phyloP scores from a whole-genome alignment of 345 rosid genomes.

The Citrus maxima region DNA sequence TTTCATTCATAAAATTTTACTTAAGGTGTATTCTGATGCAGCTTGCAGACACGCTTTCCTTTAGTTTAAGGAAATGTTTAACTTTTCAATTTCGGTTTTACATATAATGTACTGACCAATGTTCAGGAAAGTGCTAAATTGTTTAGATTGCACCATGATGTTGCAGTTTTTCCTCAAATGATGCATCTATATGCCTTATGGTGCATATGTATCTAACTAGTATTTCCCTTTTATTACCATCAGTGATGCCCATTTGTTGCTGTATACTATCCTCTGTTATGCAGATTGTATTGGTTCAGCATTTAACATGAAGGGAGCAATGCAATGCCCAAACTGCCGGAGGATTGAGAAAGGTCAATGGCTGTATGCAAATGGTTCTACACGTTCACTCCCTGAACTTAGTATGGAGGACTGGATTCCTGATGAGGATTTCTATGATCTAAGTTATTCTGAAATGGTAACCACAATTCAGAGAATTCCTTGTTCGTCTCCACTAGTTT shows the following conservation, averaged over 20 bases:
- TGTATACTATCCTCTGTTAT: not conserved
- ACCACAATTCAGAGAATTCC: not conserved
- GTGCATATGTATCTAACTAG: not conserved
- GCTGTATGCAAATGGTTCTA: constrained; percentile 60
- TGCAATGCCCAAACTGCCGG: constrained; percentile 87
- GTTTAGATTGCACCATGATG: not conserved
- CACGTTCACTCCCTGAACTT: constrained; percentile 48
- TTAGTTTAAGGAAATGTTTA: not conserved
- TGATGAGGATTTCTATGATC: constrained; percentile 52
- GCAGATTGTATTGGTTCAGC: constrained; percentile 87
- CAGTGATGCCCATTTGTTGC: not conserved
- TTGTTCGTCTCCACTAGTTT: not conserved
- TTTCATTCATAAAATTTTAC: not conserved
- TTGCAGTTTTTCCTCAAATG: not conserved
- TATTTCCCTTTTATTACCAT: not conserved
- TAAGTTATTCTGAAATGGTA: constrained; percentile 62
- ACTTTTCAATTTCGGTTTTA: not conserved
- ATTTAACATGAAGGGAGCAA: constrained; percentile 70
- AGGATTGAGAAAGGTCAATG: constrained; percentile 73
- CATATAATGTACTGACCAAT: not conserved
- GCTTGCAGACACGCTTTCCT: not conserved
- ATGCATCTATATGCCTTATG: not conserved
- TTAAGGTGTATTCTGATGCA: not conserved
- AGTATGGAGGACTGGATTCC: constrained; percentile 60
- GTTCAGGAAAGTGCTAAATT: not conserved